Evolutionary conservation across 192 early-diverging fungal genomes (phyloP).

Genomic region (Chytriomyces confervae): DNA sequence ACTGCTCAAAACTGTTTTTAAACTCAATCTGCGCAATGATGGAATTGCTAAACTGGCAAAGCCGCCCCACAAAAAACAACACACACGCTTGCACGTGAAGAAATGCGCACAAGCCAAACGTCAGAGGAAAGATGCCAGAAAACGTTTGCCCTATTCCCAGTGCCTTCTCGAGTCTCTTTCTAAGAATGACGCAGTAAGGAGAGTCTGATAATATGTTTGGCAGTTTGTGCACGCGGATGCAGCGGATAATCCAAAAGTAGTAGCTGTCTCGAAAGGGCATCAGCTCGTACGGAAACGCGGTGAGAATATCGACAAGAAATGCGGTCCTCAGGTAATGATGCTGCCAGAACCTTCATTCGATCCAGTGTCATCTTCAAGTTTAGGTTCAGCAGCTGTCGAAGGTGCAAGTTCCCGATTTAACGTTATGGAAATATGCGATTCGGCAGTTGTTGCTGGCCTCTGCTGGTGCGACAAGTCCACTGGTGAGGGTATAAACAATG

Average conservation of each 20-base stretch:
- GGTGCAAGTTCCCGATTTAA: too few relatives aligned
- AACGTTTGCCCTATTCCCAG: slow-evolving; percentile 47
- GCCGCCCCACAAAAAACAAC: slow-evolving; percentile 39
- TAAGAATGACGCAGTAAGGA: slow-evolving; percentile 1
- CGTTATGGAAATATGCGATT: too few relatives aligned
- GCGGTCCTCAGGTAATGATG: not conserved
- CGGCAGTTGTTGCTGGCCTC: too few relatives aligned
- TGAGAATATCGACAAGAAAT: slow-evolving; percentile 14
- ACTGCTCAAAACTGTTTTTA: slow-evolving; percentile 42
- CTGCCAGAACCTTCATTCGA: slow-evolving; percentile 17
- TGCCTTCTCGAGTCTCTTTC: slow-evolving; percentile 1
- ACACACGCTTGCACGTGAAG: slow-evolving; percentile 50
- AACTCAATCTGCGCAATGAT: slow-evolving; percentile 22
- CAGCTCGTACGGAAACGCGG: slow-evolving; percentile 22
- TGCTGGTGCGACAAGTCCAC: too few relatives aligned
- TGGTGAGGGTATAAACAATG: too few relatives aligned
- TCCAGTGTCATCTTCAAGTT: too few relatives aligned
- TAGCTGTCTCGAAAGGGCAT: slow-evolving; percentile 7
- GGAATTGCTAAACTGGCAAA: slow-evolving; percentile 37
- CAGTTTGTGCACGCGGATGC: slow-evolving; percentile 14
- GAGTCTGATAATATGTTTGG: slow-evolving; percentile 7
- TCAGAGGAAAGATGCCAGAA: slow-evolving; percentile 43
- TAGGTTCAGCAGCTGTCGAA: too few relatives aligned
- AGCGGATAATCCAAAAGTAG: not conserved
- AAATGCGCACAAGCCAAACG: slow-evolving; percentile 34